Evolutionary conservation across 2,329 filamentous ascomycete species (phyloP), one percentile per base, ranked within the genome.

Genomic region (Nannizziopsis barbatae): DNA sequence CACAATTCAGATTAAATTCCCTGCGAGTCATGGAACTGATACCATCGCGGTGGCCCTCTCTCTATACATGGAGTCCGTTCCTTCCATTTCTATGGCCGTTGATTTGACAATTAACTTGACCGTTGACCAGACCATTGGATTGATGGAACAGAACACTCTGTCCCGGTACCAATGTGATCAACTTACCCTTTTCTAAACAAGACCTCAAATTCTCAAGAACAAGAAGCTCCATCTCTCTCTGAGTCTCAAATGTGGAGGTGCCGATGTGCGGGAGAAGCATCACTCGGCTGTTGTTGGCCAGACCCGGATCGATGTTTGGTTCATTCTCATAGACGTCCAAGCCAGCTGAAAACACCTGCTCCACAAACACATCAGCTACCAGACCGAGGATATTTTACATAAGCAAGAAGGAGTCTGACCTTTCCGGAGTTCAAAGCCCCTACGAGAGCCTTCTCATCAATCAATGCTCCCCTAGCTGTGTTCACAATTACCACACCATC

Each of bases 151-250:
- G 50, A 51, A 64, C 65, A 59, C 73, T 76, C 67, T 81, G 79
- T 62, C 80, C 78, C 3, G 74, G 71, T 36, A 82, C 74, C 52
- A 75, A 70, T n/a, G 79, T 81, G 50, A 80, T 62, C 60, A 82
- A 62, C 51, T 70, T 71, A 3, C 75, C 76, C 50, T 74, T 70
- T 57, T 79, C 71, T 35, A 81, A 68, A 5, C 73, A 77, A 30
- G 65, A 71, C 57, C 72, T 72, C 60, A 82, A 53, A 54, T 80
- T 80, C 30, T 76, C 69, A 58, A 80, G 52, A 14, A 79, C 76
- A 53, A 79, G 58, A 45, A 78, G 57, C 60, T 80, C 77, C 77
- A 80, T 80, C 47, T 78, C 75, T 54, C 71, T 73, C 63, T 79
- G 76, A 17, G 76, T 79, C 61, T 80, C 77, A 57, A 70, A 74